These are phyloP conservation scores for cucumber (Cucumis sativus) DNA, from an alignment of 306 rosid genomes.

Conservation along the genomic window Cucumber_9930_V3 NC_026656.2:5219001-5219500, in stretches of 20 bases:
- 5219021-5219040: constrained; percentile 65
- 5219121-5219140: constrained; percentile 89
- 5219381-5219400: constrained; percentile 73
- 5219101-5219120: constrained; percentile 60
- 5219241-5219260: constrained; percentile 46
- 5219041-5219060: constrained; percentile 71
- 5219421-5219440: constrained; percentile 53
- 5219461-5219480: constrained; percentile 64
- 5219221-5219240: constrained; percentile 47
- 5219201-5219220: constrained; percentile 56
- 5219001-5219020: constrained; percentile 90
- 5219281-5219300: constrained; percentile 60
- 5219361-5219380: constrained; percentile 72
- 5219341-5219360: constrained; percentile 41
- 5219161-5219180: constrained; percentile 59
- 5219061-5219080: constrained; percentile 88
- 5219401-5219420: constrained; percentile 67
- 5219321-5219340: constrained; percentile 51
- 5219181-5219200: constrained; percentile 58
- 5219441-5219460: constrained; percentile 79
- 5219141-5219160: constrained; percentile 55
- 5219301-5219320: constrained; percentile 71
- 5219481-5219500: constrained; percentile 91
- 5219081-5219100: constrained; percentile 92
- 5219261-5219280: constrained; percentile 55